Evolutionary conservation across 23 red algal genomes (phyloP).

Genomic region (Gracilaria gracilis): DNA sequence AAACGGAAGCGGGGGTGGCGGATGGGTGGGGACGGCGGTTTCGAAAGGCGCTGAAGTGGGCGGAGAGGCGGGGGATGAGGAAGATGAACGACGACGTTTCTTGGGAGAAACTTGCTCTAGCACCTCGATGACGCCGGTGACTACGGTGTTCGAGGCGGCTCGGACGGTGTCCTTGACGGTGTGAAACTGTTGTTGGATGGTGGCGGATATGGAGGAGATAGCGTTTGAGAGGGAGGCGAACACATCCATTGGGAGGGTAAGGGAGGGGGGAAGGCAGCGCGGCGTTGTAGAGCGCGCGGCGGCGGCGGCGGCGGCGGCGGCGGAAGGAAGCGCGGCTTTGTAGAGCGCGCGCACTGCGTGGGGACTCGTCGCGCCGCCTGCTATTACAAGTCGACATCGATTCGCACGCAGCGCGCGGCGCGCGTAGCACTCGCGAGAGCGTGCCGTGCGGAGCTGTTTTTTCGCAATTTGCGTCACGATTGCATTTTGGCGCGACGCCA

Average conservation of each 20-base stretch:
- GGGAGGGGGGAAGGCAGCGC: neutral
- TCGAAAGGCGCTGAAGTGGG: neutral
- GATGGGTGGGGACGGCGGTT: neutral
- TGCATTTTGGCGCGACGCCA: conserved; percentile 13
- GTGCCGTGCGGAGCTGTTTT: neutral
- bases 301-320: too few relatives aligned
- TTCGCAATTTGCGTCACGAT: neutral
- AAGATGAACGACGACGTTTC: conserved; percentile 29
- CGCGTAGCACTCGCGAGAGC: neutral
- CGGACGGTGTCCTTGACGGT: neutral
- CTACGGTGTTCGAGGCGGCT: neutral
- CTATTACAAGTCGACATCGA: neutral
- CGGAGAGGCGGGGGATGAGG: neutral
- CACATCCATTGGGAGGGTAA: conserved; percentile 10
- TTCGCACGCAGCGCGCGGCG: neutral
- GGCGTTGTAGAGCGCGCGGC: neutral
- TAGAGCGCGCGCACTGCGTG: too few relatives aligned
- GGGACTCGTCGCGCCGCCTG: neutral
- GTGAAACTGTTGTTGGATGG: neutral
- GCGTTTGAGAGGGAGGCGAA: neutral
- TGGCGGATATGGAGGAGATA: neutral
- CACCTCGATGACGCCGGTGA: neutral
- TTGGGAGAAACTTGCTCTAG: neutral
- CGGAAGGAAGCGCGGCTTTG: neutral
- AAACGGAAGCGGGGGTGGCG: neutral